Evolutionary conservation across 768 basidiomycete genomes (phyloP).

Genomic region (Lanmaoa pseudosensibilis): DNA sequence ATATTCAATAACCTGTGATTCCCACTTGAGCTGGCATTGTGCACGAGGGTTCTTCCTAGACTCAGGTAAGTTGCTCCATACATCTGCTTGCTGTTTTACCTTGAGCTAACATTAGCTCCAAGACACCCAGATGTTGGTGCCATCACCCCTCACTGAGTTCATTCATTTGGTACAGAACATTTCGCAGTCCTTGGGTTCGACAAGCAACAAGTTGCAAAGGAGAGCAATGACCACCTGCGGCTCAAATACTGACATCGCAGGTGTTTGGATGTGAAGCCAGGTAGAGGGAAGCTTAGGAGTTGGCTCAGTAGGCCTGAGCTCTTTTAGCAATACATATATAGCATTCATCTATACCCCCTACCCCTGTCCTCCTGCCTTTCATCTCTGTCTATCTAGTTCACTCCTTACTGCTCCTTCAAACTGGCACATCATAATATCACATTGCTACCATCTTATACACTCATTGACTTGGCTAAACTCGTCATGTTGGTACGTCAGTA

Average conservation of each 20-base stretch:
- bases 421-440: not conserved
- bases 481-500: not conserved
- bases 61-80: not conserved
- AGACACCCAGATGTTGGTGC: not conserved
- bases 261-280: not conserved
- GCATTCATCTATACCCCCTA: not conserved
- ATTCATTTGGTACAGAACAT: not conserved
- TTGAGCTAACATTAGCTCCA: not conserved
- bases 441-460: not conserved
- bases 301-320: not conserved
- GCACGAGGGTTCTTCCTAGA: not conserved
- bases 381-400: not conserved
- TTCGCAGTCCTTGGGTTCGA: not conserved
- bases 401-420: not conserved
- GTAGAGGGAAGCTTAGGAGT: not conserved
- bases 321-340: not conserved
- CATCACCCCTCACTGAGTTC: not conserved
- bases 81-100: not conserved
- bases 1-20: not conserved
- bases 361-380: not conserved
- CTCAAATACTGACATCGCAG: not conserved
- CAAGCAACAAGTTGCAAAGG: not conserved
- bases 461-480: not conserved
- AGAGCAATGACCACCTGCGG: not conserved
- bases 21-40: not conserved